Evolutionary conservation across 805 yeast species (phyloP), one percentile per base, ranked within the genome.

Genomic region (Hanseniaspora meyeri): DNA sequence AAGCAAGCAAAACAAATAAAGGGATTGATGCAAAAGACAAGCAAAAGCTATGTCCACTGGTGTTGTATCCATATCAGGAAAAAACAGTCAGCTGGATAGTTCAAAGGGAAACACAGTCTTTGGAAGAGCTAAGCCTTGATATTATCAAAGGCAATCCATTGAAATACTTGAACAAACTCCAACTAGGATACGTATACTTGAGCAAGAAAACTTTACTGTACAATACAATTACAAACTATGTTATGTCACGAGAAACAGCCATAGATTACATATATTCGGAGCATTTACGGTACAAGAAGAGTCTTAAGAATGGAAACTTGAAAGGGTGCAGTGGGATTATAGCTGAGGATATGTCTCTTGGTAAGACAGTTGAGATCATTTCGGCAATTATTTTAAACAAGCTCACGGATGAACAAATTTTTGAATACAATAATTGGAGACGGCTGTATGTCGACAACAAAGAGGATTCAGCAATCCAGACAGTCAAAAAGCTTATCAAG

Each of bases 261-360:
- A 54, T 57, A 34, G 38, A 57, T 12, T 12, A 20, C 24, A 43
- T 67, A 10, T 60, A 20, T 8, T n/a, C 20, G 3, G 34, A 31
- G 9, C 5, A 37, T 12, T n/a, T 16, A 12, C 2, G 29, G 5
- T 16, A 8, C 8, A 24, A 32, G 9, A n/a, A 32, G 17, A 37
- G 8, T 19, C 1, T 46, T 4, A 4, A 32, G 11, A 34, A 19
- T 5, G 51, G 52, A 7, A 12, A 17, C 40, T 34, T 53, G 4
- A 38, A 45, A 16, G 61, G 64, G 8, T 67, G 68, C 3, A 61
- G 76, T 51, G 96, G 95, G 0, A 70, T 93, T 8, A 67, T 93
- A 37, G 85, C 93, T 1, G 98, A 91, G 64, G 98, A 93, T 68
- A 93, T 93, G 98, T 98, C 98, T 0, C 74, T 93, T 8, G 98